phyloP scores from a whole-genome alignment of 257 asterid species.

The Fraxinus quadrangulata region DNA sequence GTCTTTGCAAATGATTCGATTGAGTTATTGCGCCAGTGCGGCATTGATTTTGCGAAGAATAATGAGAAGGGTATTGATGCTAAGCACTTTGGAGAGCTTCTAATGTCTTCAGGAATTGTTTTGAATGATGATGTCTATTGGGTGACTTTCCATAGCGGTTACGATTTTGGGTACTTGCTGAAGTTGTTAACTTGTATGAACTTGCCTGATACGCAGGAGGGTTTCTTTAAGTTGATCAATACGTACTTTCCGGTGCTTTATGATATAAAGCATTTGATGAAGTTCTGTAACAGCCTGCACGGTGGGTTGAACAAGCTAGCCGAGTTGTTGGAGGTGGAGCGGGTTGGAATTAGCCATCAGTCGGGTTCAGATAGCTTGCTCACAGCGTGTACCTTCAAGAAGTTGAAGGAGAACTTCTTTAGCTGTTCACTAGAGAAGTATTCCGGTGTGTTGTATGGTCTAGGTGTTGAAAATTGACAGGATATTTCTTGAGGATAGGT shows the following conservation, averaged over 20 bases:
- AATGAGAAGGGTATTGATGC: neutral
- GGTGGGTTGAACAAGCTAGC: slow-evolving; percentile 15
- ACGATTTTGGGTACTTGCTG: slow-evolving; percentile 14
- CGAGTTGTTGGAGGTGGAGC: slow-evolving; percentile 6
- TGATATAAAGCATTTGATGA: slow-evolving; percentile 14
- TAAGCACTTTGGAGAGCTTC: neutral
- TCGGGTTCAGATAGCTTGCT: slow-evolving; percentile 16
- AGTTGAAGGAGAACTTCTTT: slow-evolving; percentile 19
- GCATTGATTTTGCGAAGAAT: slow-evolving; percentile 12
- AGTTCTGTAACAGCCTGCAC: slow-evolving; percentile 19
- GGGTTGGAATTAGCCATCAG: slow-evolving; percentile 13
- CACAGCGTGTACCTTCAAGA: slow-evolving; percentile 7
- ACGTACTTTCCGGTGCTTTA: slow-evolving; percentile 9
- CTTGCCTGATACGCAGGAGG: slow-evolving; percentile 1
- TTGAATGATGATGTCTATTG: slow-evolving; percentile 8
- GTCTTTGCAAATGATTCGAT: slow-evolving; percentile 15
- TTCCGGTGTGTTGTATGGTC: neutral
- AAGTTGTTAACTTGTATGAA: slow-evolving; percentile 9
- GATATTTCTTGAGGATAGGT: slow-evolving; percentile 3
- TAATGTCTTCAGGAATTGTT: slow-evolving; percentile 13
- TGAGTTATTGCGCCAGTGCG: slow-evolving; percentile 6
- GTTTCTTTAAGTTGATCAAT: slow-evolving; percentile 11
- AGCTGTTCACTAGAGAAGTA: slow-evolving; percentile 3
- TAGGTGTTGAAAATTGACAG: slow-evolving; percentile 21
- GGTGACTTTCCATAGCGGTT: slow-evolving; percentile 17